A percentile compares a stretch with the other conserved stretches of the same genome.
phyloP scores from a whole-genome alignment of 164 flowering plant species.

The Tinospora cordifolia region DNA sequence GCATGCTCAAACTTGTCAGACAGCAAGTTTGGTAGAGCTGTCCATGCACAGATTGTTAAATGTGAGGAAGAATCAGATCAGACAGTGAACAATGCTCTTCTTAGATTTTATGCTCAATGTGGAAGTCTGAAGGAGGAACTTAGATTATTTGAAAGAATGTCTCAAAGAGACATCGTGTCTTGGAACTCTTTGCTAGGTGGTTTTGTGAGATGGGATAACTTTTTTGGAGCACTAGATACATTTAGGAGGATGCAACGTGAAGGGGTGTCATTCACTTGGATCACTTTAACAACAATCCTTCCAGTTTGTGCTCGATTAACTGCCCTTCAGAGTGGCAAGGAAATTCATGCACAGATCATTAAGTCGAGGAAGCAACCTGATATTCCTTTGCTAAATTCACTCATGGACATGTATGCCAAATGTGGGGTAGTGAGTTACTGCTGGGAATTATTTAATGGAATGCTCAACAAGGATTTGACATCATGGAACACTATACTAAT shows the following conservation, averaged over 20 bases:
- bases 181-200: not conserved
- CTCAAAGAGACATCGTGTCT: not conserved
- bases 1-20: not conserved
- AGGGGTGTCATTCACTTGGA: not conserved
- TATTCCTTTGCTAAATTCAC: not conserved
- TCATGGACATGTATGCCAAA: not conserved
- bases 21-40: not conserved
- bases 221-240: constrained; percentile 1
- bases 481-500: constrained; percentile 1
- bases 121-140: not conserved
- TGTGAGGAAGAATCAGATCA: not conserved
- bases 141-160: not conserved
- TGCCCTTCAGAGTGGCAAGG: not conserved
- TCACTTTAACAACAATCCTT: not conserved
- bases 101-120: not conserved
- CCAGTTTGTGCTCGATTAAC: constrained; percentile 1
- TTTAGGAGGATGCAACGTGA: not conserved
- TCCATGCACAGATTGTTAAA: constrained; percentile 3
- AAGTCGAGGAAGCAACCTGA: not conserved
- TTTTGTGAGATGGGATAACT: not conserved
- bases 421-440: constrained; percentile 1
- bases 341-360: not conserved
- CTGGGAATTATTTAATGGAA: not conserved
- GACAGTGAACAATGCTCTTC: not conserved
- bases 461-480: not conserved